phyloP scores from a whole-genome alignment of 2,329 filamentous ascomycete genomes.

The Apiospora hydei region DNA sequence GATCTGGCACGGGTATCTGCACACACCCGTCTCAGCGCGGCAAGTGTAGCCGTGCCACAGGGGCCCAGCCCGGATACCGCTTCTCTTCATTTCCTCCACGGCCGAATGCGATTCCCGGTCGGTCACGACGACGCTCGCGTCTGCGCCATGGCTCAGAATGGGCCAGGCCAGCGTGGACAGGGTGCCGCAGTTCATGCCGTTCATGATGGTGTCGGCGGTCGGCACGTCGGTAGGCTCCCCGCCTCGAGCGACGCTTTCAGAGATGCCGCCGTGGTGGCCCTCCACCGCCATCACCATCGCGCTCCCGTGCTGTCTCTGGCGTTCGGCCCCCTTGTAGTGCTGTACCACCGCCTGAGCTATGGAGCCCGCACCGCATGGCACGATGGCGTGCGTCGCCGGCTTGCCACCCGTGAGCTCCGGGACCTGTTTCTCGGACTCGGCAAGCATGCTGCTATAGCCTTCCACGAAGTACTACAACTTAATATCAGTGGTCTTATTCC shows the following conservation, averaged over 20 bases:
- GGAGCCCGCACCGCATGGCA: conserved; percentile 76
- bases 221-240: conserved; percentile 60
- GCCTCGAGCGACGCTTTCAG: conserved; percentile 59
- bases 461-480: conserved; percentile 72
- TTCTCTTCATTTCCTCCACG: conserved; percentile 57
- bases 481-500: neutral
- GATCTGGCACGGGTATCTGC: conserved; percentile 39
- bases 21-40: conserved; percentile 60
- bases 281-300: conserved; percentile 71
- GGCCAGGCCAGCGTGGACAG: conserved; percentile 72
- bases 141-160: conserved; percentile 62
- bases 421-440: conserved; percentile 71
- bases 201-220: conserved; percentile 71
- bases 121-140: conserved; percentile 66
- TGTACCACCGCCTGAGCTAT: conserved; percentile 73
- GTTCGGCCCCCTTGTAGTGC: conserved; percentile 61
- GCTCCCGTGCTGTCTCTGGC: conserved; percentile 16
- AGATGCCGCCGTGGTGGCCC: conserved; percentile 69
- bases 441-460: conserved; percentile 77
- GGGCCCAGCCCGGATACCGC: conserved; percentile 39
- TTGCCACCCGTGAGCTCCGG: conserved; percentile 44
- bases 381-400: conserved; percentile 60
- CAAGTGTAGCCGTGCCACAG: conserved; percentile 52
- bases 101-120: conserved; percentile 69
- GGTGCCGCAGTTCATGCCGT: conserved; percentile 76